Base-by-base conservation (phyloP, 2,329 filamentous ascomycete species). In the Simplicillium sp. region DNA sequence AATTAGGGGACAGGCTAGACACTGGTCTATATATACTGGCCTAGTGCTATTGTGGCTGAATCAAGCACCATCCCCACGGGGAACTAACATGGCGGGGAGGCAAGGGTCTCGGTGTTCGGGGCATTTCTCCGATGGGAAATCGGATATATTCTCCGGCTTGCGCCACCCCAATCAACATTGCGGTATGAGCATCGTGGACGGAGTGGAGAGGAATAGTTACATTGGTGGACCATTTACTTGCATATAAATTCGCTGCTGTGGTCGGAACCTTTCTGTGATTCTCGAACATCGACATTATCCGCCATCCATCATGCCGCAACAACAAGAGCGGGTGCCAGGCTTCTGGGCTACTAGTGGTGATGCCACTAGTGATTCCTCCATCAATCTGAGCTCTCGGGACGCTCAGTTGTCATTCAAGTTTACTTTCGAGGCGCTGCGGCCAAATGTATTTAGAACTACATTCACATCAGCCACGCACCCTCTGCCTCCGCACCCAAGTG, bases 391-490 rank as follows among this genome's bases (percentile, higher is more conserved):
- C 20, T 25, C 20, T 25, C 20, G 9, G 9, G 20, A 25, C 9
- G 20, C 20, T 25, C 20, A 25, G 9, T 31, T 66, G 2, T 59
- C 65, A 0, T 75, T 77, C 44, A 57, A 68, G 13, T 86, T 85
- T 53, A 66, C 67, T 1, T 83, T 86, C 46, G 75, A 84, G 53
- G 67, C 73, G 0, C 50, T 86, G 25, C 68, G 72, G 13, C 64
- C 70, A 15, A 80, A 80, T 38, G 61, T 85, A 13, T 87, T 85
- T 59, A 67, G 81, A 34, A 82, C 81, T 2, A 80, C 77, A 0
- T 85, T 85, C 53, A 70, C 73, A 2, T 80, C 81, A 0, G 52
- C 66, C 12, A 66, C 68, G 3, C 80, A 85, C 50, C 75, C 75
- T 7, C 54, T 83, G 2, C 78, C 82, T 20, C 81, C 81, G 2